phyloP scores from a whole-genome alignment of 495 filamentous ascomycete species.

The Physcia stellaris region DNA sequence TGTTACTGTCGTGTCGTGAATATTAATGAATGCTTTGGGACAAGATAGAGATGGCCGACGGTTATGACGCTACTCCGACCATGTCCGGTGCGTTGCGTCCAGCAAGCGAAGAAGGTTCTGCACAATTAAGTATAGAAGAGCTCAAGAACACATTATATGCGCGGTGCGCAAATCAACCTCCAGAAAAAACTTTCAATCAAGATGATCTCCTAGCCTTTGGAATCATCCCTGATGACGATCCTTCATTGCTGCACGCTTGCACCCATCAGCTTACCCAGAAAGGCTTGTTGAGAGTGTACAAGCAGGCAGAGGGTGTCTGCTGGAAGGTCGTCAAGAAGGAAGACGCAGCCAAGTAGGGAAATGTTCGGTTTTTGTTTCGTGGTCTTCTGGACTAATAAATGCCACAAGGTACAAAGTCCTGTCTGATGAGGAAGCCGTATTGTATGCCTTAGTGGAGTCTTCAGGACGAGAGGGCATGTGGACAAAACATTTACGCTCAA shows the following conservation, averaged over 20 bases:
- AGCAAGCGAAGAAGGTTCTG: too few relatives aligned
- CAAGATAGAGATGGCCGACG: too few relatives aligned
- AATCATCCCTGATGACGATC: constrained; percentile 45
- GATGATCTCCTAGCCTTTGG: constrained; percentile 47
- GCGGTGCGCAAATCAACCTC: constrained; percentile 18
- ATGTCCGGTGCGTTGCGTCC: too few relatives aligned
- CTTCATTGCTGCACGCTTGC: constrained; percentile 42
- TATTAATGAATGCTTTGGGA: too few relatives aligned
- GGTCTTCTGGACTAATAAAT: constrained; percentile 1
- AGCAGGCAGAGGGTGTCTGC: constrained; percentile 38
- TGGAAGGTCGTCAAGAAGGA: constrained; percentile 55
- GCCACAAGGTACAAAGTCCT: constrained; percentile 50
- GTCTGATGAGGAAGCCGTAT: constrained; percentile 55
- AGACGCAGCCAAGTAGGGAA: constrained; percentile 62
- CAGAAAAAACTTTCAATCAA: constrained; percentile 48
- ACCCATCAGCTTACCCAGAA: constrained; percentile 51
- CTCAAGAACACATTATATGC: constrained; percentile 15
- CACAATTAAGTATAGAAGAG: constrained; percentile 8
- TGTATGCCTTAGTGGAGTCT: constrained; percentile 77
- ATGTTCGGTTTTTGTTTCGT: constrained; percentile 3
- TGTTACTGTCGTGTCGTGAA: too few relatives aligned
- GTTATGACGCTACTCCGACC: too few relatives aligned
- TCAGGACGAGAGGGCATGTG: constrained; percentile 73
- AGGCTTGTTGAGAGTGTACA: constrained; percentile 50
- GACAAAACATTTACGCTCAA: constrained; percentile 62